Percentiles rank a stretch among this genome's conserved stretches.
Evolutionary conservation across 2,329 filamentous ascomycete species (phyloP).

Genomic region (Chaetomium globosum): DNA sequence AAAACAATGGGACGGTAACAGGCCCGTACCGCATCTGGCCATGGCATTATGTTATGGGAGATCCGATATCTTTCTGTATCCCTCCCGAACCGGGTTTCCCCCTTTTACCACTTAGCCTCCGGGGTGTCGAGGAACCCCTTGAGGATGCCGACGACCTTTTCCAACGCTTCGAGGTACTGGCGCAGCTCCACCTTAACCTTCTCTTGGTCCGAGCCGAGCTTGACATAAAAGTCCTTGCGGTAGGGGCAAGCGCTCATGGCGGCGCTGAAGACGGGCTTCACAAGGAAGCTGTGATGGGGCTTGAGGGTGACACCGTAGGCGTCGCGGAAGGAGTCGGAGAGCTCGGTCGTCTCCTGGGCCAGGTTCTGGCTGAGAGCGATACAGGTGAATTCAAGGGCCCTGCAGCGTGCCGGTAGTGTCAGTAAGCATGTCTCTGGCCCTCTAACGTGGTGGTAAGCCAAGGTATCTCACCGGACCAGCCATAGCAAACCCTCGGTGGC

Average conservation of each 20-base stretch:
- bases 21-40: neutral
- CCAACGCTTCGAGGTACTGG: conserved; percentile 74
- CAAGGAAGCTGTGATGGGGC: conserved; percentile 82
- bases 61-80: neutral
- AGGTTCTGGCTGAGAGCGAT: conserved; percentile 80
- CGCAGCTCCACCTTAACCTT: conserved; percentile 67
- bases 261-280: conserved; percentile 90
- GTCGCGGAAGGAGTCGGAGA: conserved; percentile 80
- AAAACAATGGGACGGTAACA: neutral
- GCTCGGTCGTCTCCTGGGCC: conserved; percentile 67
- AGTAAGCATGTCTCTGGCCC: conserved; percentile 32
- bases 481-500: conserved; percentile 90
- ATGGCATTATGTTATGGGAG: neutral
- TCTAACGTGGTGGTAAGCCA: neutral
- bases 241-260: conserved; percentile 94
- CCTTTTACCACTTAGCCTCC: conserved; percentile 59
- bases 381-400: conserved; percentile 91
- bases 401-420: conserved; percentile 44
- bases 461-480: conserved; percentile 72
- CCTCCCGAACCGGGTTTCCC: neutral
- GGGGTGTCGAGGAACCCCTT: conserved; percentile 59
- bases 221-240: conserved; percentile 87
- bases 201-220: conserved; percentile 70
- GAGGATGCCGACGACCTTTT: conserved; percentile 77
- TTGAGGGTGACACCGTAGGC: conserved; percentile 88